Evolutionary conservation across 768 basidiomycete genomes (phyloP).

Genomic region (Neoboletus magnificus): DNA sequence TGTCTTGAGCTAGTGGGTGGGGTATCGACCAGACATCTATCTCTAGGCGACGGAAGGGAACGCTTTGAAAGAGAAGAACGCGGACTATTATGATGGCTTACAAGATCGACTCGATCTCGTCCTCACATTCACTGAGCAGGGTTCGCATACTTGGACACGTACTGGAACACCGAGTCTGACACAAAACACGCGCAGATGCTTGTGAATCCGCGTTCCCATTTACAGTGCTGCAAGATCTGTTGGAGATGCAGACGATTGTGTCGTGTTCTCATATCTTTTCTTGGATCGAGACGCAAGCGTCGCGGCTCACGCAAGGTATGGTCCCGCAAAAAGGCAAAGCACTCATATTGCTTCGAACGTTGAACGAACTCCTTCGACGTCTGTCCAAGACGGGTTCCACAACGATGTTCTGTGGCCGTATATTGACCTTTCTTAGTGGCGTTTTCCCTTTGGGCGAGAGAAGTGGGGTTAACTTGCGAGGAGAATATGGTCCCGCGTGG

Average conservation of each 20-base stretch:
- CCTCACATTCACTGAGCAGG: conserved; percentile 74
- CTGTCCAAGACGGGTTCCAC: conserved; percentile 84
- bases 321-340: conserved; percentile 87
- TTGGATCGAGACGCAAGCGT: conserved; percentile 76
- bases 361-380: conserved; percentile 84
- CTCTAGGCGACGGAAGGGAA: conserved; percentile 63
- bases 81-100: conserved; percentile 60
- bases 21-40: background rate
- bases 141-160: conserved; percentile 37
- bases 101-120: conserved; percentile 66
- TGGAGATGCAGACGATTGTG: conserved; percentile 81
- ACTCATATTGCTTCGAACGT: conserved; percentile 73
- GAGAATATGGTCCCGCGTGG: conserved; percentile 81
- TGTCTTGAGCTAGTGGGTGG: background rate
- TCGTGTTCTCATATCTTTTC: conserved; percentile 87
- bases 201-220: conserved; percentile 76
- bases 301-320: conserved; percentile 71
- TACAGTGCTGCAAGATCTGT: conserved; percentile 69
- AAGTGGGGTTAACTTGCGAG: conserved; percentile 88
- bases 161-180: conserved; percentile 1
- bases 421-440: conserved; percentile 79
- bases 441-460: conserved; percentile 87
- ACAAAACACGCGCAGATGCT: conserved; percentile 48
- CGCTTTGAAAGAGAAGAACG: conserved; percentile 51
- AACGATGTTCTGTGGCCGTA: conserved; percentile 85